Percentiles rank a stretch among this genome's conserved stretches.
These are phyloP conservation scores for Jatropha multifida DNA, from an alignment of 441 rosid species.

Conservation along the genomic window DNA sequence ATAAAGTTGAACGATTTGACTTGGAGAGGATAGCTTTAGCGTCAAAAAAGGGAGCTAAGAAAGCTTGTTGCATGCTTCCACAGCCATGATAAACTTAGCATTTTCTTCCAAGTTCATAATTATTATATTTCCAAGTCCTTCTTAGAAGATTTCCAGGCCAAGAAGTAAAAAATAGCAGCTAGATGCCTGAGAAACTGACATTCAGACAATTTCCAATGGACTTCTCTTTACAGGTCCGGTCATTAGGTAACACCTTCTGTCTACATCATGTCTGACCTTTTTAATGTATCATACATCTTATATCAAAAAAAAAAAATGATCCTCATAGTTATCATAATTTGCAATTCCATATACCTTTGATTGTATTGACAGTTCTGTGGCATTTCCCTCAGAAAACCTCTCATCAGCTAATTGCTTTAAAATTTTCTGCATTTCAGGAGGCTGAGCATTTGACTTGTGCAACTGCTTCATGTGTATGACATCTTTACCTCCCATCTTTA, in stretches of 20 bases:
- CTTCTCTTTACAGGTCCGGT: not conserved
- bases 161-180: not conserved
- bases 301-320: not conserved
- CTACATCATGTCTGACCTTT: not conserved
- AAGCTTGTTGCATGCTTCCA: not conserved
- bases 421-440: slow-evolving; percentile 61
- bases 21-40: not conserved
- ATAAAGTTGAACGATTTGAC: not conserved
- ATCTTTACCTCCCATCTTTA: slow-evolving; percentile 97
- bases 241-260: not conserved
- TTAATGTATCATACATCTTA: not conserved
- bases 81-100: not conserved
- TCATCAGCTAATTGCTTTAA: slow-evolving; percentile 65
- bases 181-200: not conserved
- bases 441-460: slow-evolving; percentile 55
- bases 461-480: slow-evolving; percentile 71
- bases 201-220: not conserved
- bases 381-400: slow-evolving; percentile 52
- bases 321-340: not conserved
- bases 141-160: not conserved
- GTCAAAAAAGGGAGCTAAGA: not conserved
- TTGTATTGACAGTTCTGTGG: slow-evolving; percentile 32
- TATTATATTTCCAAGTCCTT: not conserved
- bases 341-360: slow-evolving; percentile 38
- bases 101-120: not conserved